phyloP scores from a whole-genome alignment of 768 basidiomycete genomes.

The Antrodiella citrinella region DNA sequence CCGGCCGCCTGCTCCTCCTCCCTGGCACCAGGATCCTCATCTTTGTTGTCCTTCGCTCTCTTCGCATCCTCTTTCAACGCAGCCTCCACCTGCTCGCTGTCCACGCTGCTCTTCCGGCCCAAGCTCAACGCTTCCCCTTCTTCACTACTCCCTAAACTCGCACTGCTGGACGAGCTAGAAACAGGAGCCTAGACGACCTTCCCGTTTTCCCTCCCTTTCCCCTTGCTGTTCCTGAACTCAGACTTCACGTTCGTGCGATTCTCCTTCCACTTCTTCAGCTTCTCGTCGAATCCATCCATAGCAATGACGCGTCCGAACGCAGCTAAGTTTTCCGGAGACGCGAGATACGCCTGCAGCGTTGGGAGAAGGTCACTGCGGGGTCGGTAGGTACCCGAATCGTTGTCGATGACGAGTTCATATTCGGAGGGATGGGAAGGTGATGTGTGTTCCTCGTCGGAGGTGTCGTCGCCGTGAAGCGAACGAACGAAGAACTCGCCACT shows the following conservation, averaged over 20 bases:
- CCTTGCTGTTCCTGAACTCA: conserved; percentile 9
- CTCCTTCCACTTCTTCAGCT: conserved; percentile 27
- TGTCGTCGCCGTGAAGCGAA: conserved; percentile 13
- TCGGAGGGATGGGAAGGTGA: conserved; percentile 23
- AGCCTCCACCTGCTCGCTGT: conserved; percentile 3
- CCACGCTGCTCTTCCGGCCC: conserved; percentile 2
- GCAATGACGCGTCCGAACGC: conserved; percentile 29
- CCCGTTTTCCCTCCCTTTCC: conserved; percentile 3
- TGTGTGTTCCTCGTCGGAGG: conserved; percentile 5
- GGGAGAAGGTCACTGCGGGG: conserved; percentile 32
- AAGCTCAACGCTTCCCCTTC: conserved; percentile 6
- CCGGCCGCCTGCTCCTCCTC: conserved; percentile 8
- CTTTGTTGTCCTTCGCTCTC: conserved; percentile 15
- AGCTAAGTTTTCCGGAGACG: conserved; percentile 25
- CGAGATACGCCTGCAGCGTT: conserved; percentile 28
- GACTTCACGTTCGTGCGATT: conserved; percentile 24
- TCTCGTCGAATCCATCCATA: conserved; percentile 32
- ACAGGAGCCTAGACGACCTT: conserved; percentile 8
- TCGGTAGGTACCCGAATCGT: conserved; percentile 39
- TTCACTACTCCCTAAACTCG: conserved; percentile 5
- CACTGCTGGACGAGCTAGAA: conserved; percentile 9
- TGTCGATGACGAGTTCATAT: conserved; percentile 41
- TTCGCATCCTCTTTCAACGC: conserved; percentile 14
- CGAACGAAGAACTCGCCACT: conserved; percentile 35
- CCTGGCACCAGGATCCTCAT: conserved; percentile 13